Percentiles rank a stretch among this genome's conserved stretches.
phyloP scores from a whole-genome alignment of 1,139 yeast species.

The Debaryomyces fabryi region DNA sequence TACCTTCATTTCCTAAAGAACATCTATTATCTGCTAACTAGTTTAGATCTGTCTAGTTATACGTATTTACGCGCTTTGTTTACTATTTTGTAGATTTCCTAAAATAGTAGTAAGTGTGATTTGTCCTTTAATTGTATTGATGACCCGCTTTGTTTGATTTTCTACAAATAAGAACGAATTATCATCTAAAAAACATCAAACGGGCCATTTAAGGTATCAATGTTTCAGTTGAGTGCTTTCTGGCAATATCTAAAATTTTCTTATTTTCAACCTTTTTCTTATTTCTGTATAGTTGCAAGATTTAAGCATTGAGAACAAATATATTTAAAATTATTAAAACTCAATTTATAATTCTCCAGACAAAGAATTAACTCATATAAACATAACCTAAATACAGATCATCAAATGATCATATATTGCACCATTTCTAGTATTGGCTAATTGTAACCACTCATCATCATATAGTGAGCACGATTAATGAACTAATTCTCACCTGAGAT shows the following conservation, averaged over 20 bases:
- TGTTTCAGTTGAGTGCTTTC: too few relatives aligned
- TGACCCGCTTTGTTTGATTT: neutral
- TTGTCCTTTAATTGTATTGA: neutral
- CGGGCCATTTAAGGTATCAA: too few relatives aligned
- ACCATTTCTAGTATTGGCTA: neutral
- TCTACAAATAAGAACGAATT: neutral
- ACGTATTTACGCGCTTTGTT: slow-evolving; percentile 10
- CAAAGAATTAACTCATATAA: too few relatives aligned
- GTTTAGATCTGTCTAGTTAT: neutral
- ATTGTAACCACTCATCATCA: neutral
- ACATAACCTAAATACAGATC: neutral
- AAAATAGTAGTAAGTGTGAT: slow-evolving; percentile 4
- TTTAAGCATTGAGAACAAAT: too few relatives aligned
- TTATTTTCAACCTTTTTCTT: too few relatives aligned
- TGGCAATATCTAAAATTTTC: too few relatives aligned
- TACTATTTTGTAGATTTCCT: slow-evolving; percentile 11
- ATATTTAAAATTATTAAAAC: too few relatives aligned
- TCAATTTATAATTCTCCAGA: too few relatives aligned
- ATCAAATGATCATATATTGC: neutral
- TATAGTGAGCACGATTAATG: neutral
- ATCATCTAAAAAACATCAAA: neutral
- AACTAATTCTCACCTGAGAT: neutral
- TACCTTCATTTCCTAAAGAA: slow-evolving; percentile 64
- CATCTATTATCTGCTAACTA: neutral
- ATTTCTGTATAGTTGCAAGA: too few relatives aligned